Evolutionary conservation across 2,329 filamentous ascomycete species (phyloP).

Genomic region (Paracamarosporium sp.): DNA sequence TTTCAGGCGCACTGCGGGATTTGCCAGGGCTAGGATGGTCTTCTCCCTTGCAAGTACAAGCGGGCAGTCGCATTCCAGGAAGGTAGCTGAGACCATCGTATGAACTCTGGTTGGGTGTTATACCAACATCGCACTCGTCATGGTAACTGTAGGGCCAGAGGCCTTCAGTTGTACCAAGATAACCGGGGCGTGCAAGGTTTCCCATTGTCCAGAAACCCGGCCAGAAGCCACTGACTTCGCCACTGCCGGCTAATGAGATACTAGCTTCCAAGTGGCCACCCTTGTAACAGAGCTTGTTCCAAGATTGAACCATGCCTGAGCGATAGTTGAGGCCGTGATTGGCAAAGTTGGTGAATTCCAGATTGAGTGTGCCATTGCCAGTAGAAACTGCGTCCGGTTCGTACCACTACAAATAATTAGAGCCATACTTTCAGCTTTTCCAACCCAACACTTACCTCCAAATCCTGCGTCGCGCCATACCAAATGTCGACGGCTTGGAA

Average conservation of each 20-base stretch:
- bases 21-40: slow-evolving; percentile 72
- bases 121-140: slow-evolving; percentile 71
- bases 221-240: slow-evolving; percentile 74
- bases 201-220: slow-evolving; percentile 80
- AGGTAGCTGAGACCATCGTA: slow-evolving; percentile 70
- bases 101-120: slow-evolving; percentile 75
- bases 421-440: not conserved
- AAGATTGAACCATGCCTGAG: slow-evolving; percentile 77
- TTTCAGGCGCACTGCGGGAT: slow-evolving; percentile 72
- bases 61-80: slow-evolving; percentile 73
- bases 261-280: slow-evolving; percentile 73
- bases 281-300: slow-evolving; percentile 77
- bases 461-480: slow-evolving; percentile 74
- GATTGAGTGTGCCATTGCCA: slow-evolving; percentile 65
- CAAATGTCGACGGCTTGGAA: slow-evolving; percentile 73
- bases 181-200: slow-evolving; percentile 73
- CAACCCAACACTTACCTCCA: slow-evolving; percentile 58
- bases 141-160: slow-evolving; percentile 78
- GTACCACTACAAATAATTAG: slow-evolving; percentile 62
- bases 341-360: slow-evolving; percentile 69
- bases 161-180: slow-evolving; percentile 73
- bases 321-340: slow-evolving; percentile 72
- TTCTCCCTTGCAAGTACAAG: slow-evolving; percentile 68
- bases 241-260: slow-evolving; percentile 71
- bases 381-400: slow-evolving; percentile 72